Conservation (phyloP, 78 protist species). For the Dictyostelium discoideum region DNA sequence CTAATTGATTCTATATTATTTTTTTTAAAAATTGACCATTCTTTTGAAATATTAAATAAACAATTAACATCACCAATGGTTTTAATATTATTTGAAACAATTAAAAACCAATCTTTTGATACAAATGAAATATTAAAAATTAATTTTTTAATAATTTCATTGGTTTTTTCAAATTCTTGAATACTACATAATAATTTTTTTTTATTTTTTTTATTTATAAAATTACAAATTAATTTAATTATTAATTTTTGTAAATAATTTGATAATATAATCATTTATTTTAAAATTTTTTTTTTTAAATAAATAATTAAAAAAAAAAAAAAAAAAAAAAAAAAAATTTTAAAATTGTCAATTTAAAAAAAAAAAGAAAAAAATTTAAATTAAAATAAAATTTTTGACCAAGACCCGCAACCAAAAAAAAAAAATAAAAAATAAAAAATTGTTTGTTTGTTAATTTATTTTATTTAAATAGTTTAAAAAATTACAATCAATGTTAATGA, state of each 20-base stretch:
- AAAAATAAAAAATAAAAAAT: too few relatives aligned
- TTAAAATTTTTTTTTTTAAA: too few relatives aligned
- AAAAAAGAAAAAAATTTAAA: too few relatives aligned
- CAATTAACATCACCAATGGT: not conserved
- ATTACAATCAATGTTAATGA: not conserved
- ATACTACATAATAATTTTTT: not conserved
- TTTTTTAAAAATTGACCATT: not conserved
- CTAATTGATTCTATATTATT: not conserved
- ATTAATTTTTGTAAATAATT: not conserved
- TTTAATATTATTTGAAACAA: not conserved
- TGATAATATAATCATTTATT: not conserved
- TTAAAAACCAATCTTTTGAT: not conserved
- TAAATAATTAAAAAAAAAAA: too few relatives aligned
- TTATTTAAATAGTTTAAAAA: not conserved
- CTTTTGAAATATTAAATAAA: not conserved
- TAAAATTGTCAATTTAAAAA: too few relatives aligned
- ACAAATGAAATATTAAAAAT: not conserved
- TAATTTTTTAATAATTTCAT: not conserved
- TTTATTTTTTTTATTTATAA: not conserved
- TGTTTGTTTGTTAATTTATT: not conserved
- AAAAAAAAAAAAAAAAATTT: too few relatives aligned
- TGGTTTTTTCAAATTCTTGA: not conserved
- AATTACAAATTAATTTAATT: not conserved
- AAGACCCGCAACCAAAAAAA: too few relatives aligned
- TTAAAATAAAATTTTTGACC: too few relatives aligned